Evolutionary conservation across 176 grass and related monocot species (phyloP).

Genomic region (Bolboschoenus planiculmis): DNA sequence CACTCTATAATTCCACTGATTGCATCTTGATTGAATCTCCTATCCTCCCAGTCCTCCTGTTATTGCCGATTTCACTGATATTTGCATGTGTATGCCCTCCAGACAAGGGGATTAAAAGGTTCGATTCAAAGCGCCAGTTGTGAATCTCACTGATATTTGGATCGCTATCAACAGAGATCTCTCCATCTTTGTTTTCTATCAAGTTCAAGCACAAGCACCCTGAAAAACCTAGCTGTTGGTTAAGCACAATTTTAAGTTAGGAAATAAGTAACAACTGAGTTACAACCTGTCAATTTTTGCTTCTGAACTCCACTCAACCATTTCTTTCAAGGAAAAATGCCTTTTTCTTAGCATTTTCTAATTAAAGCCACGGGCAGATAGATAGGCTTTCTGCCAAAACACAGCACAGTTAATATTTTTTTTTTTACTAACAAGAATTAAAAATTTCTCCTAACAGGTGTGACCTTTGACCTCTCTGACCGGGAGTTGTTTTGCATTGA

Average conservation of each 20-base stretch:
- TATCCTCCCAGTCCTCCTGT: neutral
- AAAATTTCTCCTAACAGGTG: slow-evolving; percentile 38
- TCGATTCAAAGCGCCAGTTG: neutral
- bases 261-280: neutral
- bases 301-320: neutral
- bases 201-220: neutral
- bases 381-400: neutral
- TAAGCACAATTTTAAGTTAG: neutral
- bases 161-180: neutral
- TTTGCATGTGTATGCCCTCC: neutral
- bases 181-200: neutral
- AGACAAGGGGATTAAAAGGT: neutral
- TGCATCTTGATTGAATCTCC: neutral
- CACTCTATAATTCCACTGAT: neutral
- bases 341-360: neutral
- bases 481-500: slow-evolving; percentile 89
- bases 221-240: neutral
- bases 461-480: slow-evolving; percentile 87
- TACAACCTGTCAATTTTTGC: neutral
- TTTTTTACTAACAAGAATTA: neutral
- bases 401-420: neutral
- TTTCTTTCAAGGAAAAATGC: neutral
- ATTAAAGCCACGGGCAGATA: neutral
- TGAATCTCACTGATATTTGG: neutral
- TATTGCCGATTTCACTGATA: neutral